Base-by-base conservation (phyloP, 2,329 filamentous ascomycete genomes). In the Penicillium sp. region DNA sequence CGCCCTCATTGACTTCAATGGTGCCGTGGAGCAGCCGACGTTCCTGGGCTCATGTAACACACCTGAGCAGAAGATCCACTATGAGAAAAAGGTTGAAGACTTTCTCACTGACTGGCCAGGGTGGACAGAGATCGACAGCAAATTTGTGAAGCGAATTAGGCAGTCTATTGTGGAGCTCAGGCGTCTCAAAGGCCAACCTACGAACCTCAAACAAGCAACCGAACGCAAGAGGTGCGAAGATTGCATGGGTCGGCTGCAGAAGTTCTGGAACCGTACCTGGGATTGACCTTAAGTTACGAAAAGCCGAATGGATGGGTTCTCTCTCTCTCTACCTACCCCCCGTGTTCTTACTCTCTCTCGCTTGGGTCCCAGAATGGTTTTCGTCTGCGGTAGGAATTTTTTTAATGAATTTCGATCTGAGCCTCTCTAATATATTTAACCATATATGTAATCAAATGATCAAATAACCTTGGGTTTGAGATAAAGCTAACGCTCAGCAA, bases 221-320 rank as follows among this genome's bases (percentile, higher is more conserved):
- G n/a, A n/a, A n/a, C n/a, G 9, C 4, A 28, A 44, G 33, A 43
- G 19, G n/a, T 42, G 79, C 71, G 74, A 74, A 1, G 72, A 76
- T 30, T 77, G 81, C 60, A 73, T 88, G 54, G 81, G 82, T 57
- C 78, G 85, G 38, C 75, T 80, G 7, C 86, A 91, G 64, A n/a
- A n/a, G n/a, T n/a, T n/a, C n/a, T n/a, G n/a, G n/a, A n/a, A n/a
- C n/a, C n/a, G n/a, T n/a, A n/a, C n/a, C n/a, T n/a, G n/a, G n/a
- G n/a, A n/a, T n/a, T n/a, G n/a, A n/a, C n/a, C n/a, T n/a, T n/a
- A n/a, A n/a, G n/a, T n/a, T n/a, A n/a, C n/a, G n/a, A n/a, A n/a
- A n/a, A n/a, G n/a, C n/a, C n/a, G n/a, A n/a, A n/a, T n/a, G n/a
- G n/a, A n/a, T n/a, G n/a, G n/a, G n/a, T n/a, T n/a, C n/a, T n/a